These are phyloP conservation scores for Torulaspora gathmanii DNA, from an alignment of 805 yeast genomes.

Conservation along the genomic window DNA sequence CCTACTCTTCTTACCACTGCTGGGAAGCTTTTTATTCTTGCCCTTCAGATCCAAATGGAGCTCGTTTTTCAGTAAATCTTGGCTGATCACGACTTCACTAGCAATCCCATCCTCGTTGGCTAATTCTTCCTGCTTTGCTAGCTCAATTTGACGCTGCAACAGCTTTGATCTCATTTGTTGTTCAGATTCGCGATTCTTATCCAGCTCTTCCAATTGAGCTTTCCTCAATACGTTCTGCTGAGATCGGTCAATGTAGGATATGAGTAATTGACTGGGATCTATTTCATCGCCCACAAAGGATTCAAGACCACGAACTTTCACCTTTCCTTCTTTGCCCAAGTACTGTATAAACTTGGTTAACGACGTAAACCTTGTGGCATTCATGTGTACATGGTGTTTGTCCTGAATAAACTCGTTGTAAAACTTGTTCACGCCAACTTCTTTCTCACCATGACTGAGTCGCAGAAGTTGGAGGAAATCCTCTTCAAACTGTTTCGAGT, in stretches of 20 bases:
- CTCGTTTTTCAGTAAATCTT: not conserved
- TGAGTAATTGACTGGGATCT: conserved; percentile 39
- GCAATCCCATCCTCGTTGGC: conserved; percentile 3
- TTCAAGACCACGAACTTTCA: conserved; percentile 43
- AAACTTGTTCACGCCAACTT: conserved; percentile 73
- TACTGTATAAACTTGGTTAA: conserved; percentile 62
- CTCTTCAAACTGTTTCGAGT: conserved; percentile 51
- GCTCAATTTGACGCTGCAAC: conserved; percentile 51
- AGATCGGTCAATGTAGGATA: conserved; percentile 53
- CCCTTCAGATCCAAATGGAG: conserved; percentile 1
- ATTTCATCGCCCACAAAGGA: conserved; percentile 31
- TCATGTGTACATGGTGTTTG: conserved; percentile 82
- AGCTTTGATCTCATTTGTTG: conserved; percentile 42
- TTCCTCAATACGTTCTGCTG: conserved; percentile 44
- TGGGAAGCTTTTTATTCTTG: not conserved
- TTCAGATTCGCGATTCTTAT: conserved; percentile 40
- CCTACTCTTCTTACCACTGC: conserved; percentile 6
- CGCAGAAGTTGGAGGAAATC: conserved; percentile 63
- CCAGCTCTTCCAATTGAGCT: conserved; percentile 38
- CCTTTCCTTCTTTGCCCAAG: conserved; percentile 52
- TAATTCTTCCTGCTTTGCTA: conserved; percentile 9
- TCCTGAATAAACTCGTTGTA: conserved; percentile 87
- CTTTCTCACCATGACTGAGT: conserved; percentile 75
- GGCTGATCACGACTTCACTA: not conserved
- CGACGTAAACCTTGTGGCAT: conserved; percentile 76